Percentiles rank a stretch among this genome's conserved stretches.
Conservation (phyloP, 2,329 filamentous ascomycete species). For the Colletotrichum melonis region DNA sequence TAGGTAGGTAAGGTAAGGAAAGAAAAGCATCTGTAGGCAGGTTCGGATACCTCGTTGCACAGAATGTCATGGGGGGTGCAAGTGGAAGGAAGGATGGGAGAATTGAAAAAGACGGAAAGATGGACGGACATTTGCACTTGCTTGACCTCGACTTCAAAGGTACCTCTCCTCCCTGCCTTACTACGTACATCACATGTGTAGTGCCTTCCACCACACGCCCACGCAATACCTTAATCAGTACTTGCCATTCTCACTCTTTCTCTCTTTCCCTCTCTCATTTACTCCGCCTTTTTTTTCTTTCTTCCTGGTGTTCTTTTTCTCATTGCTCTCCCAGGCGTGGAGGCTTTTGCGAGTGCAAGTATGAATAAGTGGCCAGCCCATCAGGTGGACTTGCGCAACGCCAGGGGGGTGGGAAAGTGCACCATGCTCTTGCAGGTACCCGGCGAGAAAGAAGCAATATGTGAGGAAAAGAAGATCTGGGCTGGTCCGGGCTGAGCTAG, state of each 20-base stretch:
- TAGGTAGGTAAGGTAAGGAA: too few relatives aligned
- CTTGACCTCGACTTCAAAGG: background rate
- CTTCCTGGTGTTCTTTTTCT: background rate
- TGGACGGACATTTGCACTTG: background rate
- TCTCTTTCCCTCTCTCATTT: too few relatives aligned
- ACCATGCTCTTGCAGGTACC: background rate
- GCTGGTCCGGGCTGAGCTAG: conserved; percentile 20
- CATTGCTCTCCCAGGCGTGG: background rate
- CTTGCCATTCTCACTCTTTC: too few relatives aligned
- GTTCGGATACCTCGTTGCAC: conserved; percentile 6
- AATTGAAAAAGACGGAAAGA: conserved; percentile 9
- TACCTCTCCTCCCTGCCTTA: background rate
- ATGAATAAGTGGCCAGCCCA: background rate
- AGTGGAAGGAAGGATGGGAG: background rate
- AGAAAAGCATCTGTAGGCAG: too few relatives aligned
- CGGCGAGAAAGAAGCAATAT: conserved; percentile 7
- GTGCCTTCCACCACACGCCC: too few relatives aligned
- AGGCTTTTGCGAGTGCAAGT: background rate
- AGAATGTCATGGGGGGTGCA: conserved; percentile 18
- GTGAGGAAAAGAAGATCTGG: background rate
- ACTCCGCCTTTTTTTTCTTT: too few relatives aligned
- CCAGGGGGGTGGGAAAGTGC: conserved; percentile 11
- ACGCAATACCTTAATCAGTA: too few relatives aligned
- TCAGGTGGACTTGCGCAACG: background rate
- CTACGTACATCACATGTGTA: too few relatives aligned